Conservation (phyloP, 805 yeast genomes). For the Kregervanrija delftensis region DNA sequence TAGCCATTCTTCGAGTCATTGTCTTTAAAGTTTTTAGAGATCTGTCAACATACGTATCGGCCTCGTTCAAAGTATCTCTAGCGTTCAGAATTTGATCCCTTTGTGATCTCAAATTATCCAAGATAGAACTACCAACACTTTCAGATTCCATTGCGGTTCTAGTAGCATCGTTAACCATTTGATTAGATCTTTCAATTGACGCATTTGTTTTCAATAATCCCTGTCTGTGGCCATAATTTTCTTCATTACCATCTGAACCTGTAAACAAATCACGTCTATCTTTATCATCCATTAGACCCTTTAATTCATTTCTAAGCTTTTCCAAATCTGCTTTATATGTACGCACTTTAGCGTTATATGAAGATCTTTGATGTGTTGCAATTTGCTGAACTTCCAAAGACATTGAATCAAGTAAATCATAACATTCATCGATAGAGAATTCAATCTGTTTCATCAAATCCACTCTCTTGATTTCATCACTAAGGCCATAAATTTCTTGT, state of each 20-base stretch:
- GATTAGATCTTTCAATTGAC: conserved; percentile 73
- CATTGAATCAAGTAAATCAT: conserved; percentile 80
- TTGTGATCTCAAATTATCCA: conserved; percentile 84
- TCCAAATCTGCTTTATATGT: conserved; percentile 58
- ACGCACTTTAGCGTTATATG: conserved; percentile 69
- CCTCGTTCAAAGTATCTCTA: conserved; percentile 79
- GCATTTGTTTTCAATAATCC: conserved; percentile 73
- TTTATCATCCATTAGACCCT: conserved; percentile 55
- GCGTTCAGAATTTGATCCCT: conserved; percentile 86
- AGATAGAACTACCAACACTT: conserved; percentile 80
- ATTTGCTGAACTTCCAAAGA: conserved; percentile 77
- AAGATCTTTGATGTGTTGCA: conserved; percentile 66
- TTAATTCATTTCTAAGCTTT: conserved; percentile 47
- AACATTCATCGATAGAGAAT: conserved; percentile 68
- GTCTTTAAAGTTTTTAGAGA: conserved; percentile 78
- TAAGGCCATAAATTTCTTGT: conserved; percentile 42
- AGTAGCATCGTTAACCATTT: conserved; percentile 80
- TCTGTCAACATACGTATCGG: conserved; percentile 89
- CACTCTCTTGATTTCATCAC: conserved; percentile 42
- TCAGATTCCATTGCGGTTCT: conserved; percentile 92
- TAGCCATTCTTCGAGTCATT: conserved; percentile 90
- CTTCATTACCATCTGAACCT: conserved; percentile 29
- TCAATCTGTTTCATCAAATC: conserved; percentile 55
- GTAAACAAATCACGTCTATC: conserved; percentile 75
- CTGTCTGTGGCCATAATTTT: conserved; percentile 63